Base-by-base conservation (phyloP, 495 filamentous ascomycete genomes). In the Pseudevernia furfuracea region DNA sequence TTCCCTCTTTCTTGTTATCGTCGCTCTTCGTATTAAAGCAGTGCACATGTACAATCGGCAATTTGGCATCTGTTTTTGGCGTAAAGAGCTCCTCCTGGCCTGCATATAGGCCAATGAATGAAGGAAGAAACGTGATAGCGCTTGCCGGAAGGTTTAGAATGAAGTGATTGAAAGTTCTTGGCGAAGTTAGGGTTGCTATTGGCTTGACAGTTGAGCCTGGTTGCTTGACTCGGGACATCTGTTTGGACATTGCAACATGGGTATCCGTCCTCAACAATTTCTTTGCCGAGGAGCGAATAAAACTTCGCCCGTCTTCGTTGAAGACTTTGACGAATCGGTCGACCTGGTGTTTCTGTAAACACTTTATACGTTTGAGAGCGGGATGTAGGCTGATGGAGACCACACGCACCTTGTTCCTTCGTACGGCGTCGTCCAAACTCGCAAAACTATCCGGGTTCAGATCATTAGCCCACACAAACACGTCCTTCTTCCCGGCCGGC, bases 381-480 rank as follows among this genome's bases (percentile, higher is more conserved):
- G 38, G 37, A 34, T 23, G 17, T 8, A 34, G 19, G 19, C 10
- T 44, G 41, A 14, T 52, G 1, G 25, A 0, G 49, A 19, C 43
- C 25, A 15, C 38, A 65, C 75, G 15, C 63, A 88, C 87, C 75
- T 95, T 95, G 76, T 99, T 99, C 38, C 82, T 77, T 43, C 74
- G 72, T 21, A 95, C 82, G 7, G 89, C 89, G 58, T 86, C 81
- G 44, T 78, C 70, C 72, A 99, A 84, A 58, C 82, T 84, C 57
- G 77, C 80, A 74, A 83, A 89, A 62, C 91, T 91, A 63, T 94
- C 89, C 7, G 94, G 94, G 70, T 99, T 99, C 71, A 97, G 84
- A 71, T 99, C 94, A 72, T 97, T 97, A 15, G 92, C 94, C 88
- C 89, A 96, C 44, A 97, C 92, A 68, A 96, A 93, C n/a, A 91